These are phyloP conservation scores for Leishmania martiniquensis DNA, from an alignment of 208 protist species.

Conservation along the genomic window DNA sequence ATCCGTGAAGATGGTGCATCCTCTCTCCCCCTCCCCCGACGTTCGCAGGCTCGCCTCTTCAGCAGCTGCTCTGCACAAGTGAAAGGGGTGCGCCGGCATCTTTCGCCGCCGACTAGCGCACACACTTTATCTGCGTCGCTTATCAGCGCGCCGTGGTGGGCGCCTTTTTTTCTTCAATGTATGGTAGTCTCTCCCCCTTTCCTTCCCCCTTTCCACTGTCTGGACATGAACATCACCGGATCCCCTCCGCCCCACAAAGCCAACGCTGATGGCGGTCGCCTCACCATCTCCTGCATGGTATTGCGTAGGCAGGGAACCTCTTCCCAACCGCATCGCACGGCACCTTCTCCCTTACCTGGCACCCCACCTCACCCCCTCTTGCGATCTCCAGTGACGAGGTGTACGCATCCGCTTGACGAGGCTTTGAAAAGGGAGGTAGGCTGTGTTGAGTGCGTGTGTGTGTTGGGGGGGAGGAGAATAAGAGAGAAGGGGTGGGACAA, in stretches of 20 bases:
- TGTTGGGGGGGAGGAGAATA: background rate
- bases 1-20: background rate
- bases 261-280: background rate
- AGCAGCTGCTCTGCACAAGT: background rate
- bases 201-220: background rate
- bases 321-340: background rate
- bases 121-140: background rate
- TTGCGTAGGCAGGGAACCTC: background rate
- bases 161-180: background rate
- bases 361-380: background rate
- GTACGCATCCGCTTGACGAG: background rate
- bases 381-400: background rate
- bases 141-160: background rate
- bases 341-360: background rate
- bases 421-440: background rate
- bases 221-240: background rate
- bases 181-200: background rate
- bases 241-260: background rate
- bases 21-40: background rate
- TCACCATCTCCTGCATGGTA: too few species aligned
- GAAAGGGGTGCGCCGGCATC: background rate
- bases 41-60: background rate
- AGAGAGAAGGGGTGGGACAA: background rate
- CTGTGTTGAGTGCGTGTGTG: background rate
- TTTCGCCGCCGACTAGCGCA: background rate